Evolutionary conservation across 345 rosid species (phyloP), one percentile per base, ranked within the genome.

Genomic region (Brassica rapa): DNA sequence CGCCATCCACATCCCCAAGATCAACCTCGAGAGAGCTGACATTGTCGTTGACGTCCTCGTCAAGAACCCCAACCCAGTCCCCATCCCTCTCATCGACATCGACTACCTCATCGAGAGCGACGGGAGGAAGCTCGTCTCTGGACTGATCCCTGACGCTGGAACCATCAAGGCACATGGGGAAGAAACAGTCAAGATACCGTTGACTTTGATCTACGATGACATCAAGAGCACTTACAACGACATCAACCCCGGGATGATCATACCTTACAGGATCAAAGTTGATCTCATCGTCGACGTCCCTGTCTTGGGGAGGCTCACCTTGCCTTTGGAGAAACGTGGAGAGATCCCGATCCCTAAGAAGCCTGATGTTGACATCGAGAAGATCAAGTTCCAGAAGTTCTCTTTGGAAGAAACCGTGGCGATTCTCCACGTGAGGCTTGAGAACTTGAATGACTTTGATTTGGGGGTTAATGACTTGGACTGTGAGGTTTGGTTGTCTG

Each of bases 291-390:
- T 95, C 12, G 97, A 95, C 73, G 97, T 95, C 15, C 99, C 98
- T 0, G 83, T 93, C 27, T 77, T 95, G 63, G 98, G 99, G 75
- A 91, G 97, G 85, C 21, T 93, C 19, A 93, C 99, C 62, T 37
- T 95, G 35, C 99, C 99, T 0, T 79, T 95, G 41, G 94, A 95
- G 89, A 95, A 93, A 84, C 68, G 81, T n/a, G 99, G 99, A 70
- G 98, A 95, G 89, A 90, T 95, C 46, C 99, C 97, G 0, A 82
- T 95, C 8, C 99, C 99, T n/a, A 87, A 90, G 86, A 95, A 95
- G 79, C 99, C 99, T 0, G 93, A 93, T 55, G 78, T 95, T 27
- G 99, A 95, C 77, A 8, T 93, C 14, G 97, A 93, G 75, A 91
- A 90, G 84, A 93, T 95, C 32, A 51, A 75, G 61, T 95, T 95